Conservation (phyloP, 1,284 basidiomycete species). For the Boletus sp. region DNA sequence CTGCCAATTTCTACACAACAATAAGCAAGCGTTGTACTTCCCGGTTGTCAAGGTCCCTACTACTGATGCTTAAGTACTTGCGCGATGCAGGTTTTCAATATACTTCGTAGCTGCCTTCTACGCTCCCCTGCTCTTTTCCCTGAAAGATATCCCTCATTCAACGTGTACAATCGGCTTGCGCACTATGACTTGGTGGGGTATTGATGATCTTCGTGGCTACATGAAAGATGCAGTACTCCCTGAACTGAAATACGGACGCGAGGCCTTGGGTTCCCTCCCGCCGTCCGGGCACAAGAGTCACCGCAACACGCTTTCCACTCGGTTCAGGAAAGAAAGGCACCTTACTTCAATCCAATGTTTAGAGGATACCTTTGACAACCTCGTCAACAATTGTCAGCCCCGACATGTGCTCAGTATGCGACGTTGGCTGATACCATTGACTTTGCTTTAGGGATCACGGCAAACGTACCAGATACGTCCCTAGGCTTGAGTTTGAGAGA, state of each 20-base stretch:
- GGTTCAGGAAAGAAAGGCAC: constrained; percentile 35
- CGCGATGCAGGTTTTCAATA: constrained; percentile 3
- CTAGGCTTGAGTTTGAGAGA: constrained; percentile 26
- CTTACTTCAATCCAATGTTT: constrained; percentile 31
- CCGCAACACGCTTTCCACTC: constrained; percentile 35
- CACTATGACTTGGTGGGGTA: constrained; percentile 29
- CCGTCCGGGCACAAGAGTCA: constrained; percentile 37
- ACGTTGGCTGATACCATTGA: constrained; percentile 10
- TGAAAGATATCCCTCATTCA: background rate
- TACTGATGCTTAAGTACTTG: constrained; percentile 16
- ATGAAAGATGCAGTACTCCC: constrained; percentile 39
- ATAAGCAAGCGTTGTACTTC: constrained; percentile 21
- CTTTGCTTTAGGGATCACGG: constrained; percentile 25
- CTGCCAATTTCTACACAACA: constrained; percentile 5
- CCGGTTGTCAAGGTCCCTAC: constrained; percentile 23
- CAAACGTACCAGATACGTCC: constrained; percentile 30
- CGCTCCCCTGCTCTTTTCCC: background rate
- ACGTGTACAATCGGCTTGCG: background rate
- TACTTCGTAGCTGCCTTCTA: background rate
- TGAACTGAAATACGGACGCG: constrained; percentile 31
- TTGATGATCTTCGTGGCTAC: constrained; percentile 38
- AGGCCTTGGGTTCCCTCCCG: constrained; percentile 27
- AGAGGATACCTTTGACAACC: constrained; percentile 24
- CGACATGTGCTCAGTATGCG: background rate
- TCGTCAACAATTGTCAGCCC: constrained; percentile 30